Conservation (phyloP, 2,329 filamentous ascomycete genomes). For the Hypoxylon sp. region DNA sequence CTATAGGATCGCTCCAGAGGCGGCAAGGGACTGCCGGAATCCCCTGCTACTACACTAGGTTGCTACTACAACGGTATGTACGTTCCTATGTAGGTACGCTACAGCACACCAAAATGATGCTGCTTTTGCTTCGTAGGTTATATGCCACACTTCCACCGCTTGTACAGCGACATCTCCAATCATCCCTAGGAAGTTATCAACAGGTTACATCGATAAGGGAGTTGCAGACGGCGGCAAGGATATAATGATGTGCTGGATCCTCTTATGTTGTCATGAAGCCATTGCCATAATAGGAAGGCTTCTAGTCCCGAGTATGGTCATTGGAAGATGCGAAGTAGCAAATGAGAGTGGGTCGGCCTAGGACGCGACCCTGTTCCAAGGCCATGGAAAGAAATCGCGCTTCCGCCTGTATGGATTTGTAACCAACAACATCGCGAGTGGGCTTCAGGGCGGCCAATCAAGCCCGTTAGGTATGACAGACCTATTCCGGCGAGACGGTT, state of each 20-base stretch:
- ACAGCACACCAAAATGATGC: conserved; percentile 37
- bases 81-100: conserved; percentile 22
- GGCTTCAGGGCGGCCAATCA: conserved; percentile 41
- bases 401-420: conserved; percentile 38
- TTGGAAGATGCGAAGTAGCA: conserved; percentile 33
- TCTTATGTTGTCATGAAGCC: conserved; percentile 12
- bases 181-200: conserved; percentile 7
- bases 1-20: conserved; percentile 35
- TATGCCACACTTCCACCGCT: conserved; percentile 23
- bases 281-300: conserved; percentile 35
- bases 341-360: conserved; percentile 36
- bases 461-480: conserved; percentile 5
- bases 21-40: conserved; percentile 44
- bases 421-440: conserved; percentile 36
- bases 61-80: conserved; percentile 30
- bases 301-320: conserved; percentile 29
- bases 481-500: conserved; percentile 35
- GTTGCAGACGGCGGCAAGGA: conserved; percentile 31
- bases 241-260: conserved; percentile 26
- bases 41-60: conserved; percentile 39
- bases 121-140: conserved; percentile 26
- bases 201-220: conserved; percentile 32
- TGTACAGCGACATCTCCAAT: conserved; percentile 17
- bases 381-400: conserved; percentile 37
- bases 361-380: conserved; percentile 40